These are phyloP conservation scores for Ascoidea rubescens DNA, from an alignment of 805 yeast genomes.

Conservation along the genomic window DNA sequence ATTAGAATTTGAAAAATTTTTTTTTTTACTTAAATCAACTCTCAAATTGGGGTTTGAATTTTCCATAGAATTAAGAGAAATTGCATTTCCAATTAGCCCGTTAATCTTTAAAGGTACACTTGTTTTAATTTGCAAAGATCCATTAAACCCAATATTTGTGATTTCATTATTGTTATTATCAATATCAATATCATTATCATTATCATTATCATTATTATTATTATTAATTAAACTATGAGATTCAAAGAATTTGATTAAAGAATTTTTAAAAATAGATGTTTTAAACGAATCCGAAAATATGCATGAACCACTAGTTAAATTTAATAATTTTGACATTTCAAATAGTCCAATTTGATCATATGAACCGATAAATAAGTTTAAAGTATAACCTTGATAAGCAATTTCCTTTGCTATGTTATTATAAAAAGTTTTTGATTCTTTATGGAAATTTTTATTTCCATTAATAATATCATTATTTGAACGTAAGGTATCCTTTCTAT, in stretches of 20 bases:
- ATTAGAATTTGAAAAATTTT: constrained; percentile 7
- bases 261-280: constrained; percentile 56
- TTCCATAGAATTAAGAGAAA: constrained; percentile 25
- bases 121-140: constrained; percentile 42
- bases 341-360: constrained; percentile 57
- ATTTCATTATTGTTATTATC: constrained; percentile 16
- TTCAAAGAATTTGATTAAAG: constrained; percentile 36
- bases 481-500: constrained; percentile 47
- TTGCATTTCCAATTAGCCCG: constrained; percentile 53
- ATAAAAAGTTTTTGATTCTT: constrained; percentile 30
- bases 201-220: constrained; percentile 1
- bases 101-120: constrained; percentile 35
- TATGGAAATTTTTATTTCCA: constrained; percentile 17
- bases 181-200: background rate
- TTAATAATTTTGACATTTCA: constrained; percentile 48
- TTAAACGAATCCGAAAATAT: constrained; percentile 53
- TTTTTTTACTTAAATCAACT: constrained; percentile 7
- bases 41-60: background rate
- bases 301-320: constrained; percentile 48
- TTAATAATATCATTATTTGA: constrained; percentile 43
- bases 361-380: constrained; percentile 48
- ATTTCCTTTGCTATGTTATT: constrained; percentile 31
- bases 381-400: constrained; percentile 36
- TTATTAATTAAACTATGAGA: constrained; percentile 1
- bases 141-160: constrained; percentile 36